phyloP scores from a whole-genome alignment of 345 rosid species.

The Citrus sinensis region DNA sequence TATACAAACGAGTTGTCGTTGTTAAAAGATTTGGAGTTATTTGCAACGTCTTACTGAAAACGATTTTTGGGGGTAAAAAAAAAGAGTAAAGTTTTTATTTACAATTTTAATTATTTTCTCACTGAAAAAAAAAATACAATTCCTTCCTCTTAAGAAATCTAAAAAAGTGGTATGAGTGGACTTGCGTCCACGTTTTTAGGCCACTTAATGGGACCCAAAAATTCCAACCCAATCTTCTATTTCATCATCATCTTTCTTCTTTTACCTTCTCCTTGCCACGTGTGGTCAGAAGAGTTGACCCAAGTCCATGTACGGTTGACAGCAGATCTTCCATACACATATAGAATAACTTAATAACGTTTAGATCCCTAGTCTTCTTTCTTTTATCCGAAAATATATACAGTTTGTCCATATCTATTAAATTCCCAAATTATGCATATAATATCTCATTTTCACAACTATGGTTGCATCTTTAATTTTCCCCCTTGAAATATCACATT shows the following conservation, averaged over 20 bases:
- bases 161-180: not conserved
- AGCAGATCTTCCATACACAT: not conserved
- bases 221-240: not conserved
- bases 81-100: not conserved
- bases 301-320: not conserved
- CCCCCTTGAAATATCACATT: too few relatives aligned
- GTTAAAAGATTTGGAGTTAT: not conserved
- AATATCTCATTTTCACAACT: too few relatives aligned
- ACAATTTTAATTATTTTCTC: not conserved
- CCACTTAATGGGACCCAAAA: not conserved
- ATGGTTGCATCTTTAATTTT: too few relatives aligned
- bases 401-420: too few relatives aligned
- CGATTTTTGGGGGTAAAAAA: not conserved
- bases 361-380: too few relatives aligned
- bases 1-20: not conserved
- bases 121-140: not conserved
- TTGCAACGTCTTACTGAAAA: not conserved
- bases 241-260: not conserved
- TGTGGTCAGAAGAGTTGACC: conserved; percentile 12
- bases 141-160: not conserved
- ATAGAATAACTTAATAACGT: too few relatives aligned
- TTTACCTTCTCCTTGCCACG: not conserved
- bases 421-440: too few relatives aligned
- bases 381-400: too few relatives aligned
- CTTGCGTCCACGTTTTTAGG: not conserved